phyloP scores from a whole-genome alignment of 768 basidiomycete species.

The Boletus pseudopeckii region DNA sequence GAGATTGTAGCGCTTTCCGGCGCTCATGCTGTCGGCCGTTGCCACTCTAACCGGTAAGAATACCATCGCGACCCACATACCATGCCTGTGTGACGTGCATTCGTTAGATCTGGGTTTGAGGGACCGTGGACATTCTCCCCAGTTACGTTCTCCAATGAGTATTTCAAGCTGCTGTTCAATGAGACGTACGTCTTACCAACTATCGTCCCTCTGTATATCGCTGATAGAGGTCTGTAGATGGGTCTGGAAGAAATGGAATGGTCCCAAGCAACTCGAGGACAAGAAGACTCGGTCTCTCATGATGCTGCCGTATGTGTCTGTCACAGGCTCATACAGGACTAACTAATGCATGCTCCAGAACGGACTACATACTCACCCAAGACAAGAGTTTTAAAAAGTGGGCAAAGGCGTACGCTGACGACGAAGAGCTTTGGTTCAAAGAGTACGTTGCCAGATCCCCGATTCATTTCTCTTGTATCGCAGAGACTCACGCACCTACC shows the following conservation, averaged over 20 bases:
- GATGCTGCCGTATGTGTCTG: constrained; percentile 83
- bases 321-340: background rate
- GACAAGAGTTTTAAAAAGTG: constrained; percentile 93
- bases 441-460: constrained; percentile 57
- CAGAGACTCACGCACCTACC: background rate
- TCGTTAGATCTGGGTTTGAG: constrained; percentile 66
- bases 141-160: constrained; percentile 83
- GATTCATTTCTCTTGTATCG: background rate
- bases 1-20: constrained; percentile 95
- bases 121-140: constrained; percentile 97
- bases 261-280: constrained; percentile 92
- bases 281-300: constrained; percentile 85
- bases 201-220: background rate
- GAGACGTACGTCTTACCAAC: constrained; percentile 56
- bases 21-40: constrained; percentile 94
- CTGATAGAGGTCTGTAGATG: constrained; percentile 41
- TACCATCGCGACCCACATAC: background rate
- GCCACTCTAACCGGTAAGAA: constrained; percentile 73
- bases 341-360: constrained; percentile 36
- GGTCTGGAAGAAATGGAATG: constrained; percentile 95
- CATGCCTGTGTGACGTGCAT: background rate
- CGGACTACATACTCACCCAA: constrained; percentile 83
- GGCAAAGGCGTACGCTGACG: constrained; percentile 83
- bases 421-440: constrained; percentile 85
- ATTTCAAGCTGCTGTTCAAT: constrained; percentile 77